These are phyloP conservation scores for Entomortierella parvispora DNA, from an alignment of 192 early-diverging fungal species.

Conservation along the genomic window DNA sequence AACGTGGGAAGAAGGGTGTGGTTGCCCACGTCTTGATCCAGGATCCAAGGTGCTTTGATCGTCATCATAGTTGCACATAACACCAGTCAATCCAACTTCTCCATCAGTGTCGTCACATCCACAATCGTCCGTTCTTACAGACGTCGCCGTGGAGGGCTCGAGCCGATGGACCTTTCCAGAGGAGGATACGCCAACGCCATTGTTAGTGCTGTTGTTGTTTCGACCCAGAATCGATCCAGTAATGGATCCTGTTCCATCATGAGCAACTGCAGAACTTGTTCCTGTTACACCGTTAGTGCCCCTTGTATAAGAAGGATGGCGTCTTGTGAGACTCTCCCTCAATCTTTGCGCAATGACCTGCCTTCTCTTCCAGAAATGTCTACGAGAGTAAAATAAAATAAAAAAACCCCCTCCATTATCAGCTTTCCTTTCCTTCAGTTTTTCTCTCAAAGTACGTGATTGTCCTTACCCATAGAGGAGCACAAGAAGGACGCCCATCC, in stretches of 20 bases:
- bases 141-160: too few relatives aligned
- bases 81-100: slow-evolving; percentile 40
- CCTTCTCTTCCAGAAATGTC: slow-evolving; percentile 49
- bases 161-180: background rate
- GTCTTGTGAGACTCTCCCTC: slow-evolving; percentile 17
- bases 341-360: slow-evolving; percentile 33
- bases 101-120: slow-evolving; percentile 38
- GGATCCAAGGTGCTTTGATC: slow-evolving; percentile 2
- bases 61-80: slow-evolving; percentile 47
- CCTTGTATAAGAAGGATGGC: background rate
- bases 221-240: slow-evolving; percentile 7
- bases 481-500: slow-evolving; percentile 48
- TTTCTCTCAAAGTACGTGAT: slow-evolving; percentile 3
- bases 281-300: slow-evolving; percentile 6
- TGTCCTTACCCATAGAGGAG: slow-evolving; percentile 37
- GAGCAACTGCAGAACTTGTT: slow-evolving; percentile 22
- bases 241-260: slow-evolving; percentile 10
- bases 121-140: background rate
- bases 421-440: too few relatives aligned
- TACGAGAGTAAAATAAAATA: slow-evolving; percentile 3
- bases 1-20: too few relatives aligned
- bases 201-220: slow-evolving; percentile 1
- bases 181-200: background rate
- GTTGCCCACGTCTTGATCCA: background rate
- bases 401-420: too few relatives aligned